phyloP scores from a whole-genome alignment of 2,329 filamentous ascomycete genomes.

The Neofusicoccum sp. region DNA sequence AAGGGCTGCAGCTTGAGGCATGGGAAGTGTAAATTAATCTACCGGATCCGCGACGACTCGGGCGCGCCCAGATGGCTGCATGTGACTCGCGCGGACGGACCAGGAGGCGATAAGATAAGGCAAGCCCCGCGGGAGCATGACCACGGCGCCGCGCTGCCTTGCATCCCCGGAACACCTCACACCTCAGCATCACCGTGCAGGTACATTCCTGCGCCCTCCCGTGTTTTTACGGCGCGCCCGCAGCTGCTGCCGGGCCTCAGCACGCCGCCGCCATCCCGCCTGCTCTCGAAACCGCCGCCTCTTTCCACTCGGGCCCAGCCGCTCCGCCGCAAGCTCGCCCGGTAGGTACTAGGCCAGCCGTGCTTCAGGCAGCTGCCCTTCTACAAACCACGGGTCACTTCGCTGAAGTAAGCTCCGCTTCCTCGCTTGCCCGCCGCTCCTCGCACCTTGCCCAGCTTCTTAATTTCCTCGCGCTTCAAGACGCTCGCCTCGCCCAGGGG shows the following conservation, averaged over 20 bases:
- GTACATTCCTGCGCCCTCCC: background rate
- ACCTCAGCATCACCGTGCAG: slow-evolving; percentile 2
- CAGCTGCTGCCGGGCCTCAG: background rate
- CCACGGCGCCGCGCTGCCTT: slow-evolving; percentile 16
- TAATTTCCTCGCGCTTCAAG: slow-evolving; percentile 8
- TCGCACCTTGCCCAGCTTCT: slow-evolving; percentile 12
- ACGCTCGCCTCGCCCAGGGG: slow-evolving; percentile 8
- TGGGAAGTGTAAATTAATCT: slow-evolving; percentile 22
- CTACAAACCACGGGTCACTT: background rate
- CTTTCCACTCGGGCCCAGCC: slow-evolving; percentile 15
- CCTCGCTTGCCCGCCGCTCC: background rate
- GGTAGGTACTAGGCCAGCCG: slow-evolving; percentile 7
- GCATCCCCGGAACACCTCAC: slow-evolving; percentile 18
- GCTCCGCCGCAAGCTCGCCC: slow-evolving; percentile 17
- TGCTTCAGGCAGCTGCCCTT: slow-evolving; percentile 15
- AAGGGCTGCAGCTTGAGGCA: slow-evolving; percentile 7
- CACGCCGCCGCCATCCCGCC: background rate
- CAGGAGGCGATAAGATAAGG: slow-evolving; percentile 14
- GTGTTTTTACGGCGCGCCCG: background rate
- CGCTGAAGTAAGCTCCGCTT: slow-evolving; percentile 20
- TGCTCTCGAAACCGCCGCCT: slow-evolving; percentile 1
- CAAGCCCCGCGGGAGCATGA: slow-evolving; percentile 19
- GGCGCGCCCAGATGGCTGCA: background rate
- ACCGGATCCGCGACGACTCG: background rate
- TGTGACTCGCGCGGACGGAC: slow-evolving; percentile 8